Conservation (phyloP, 805 yeast genomes). For the Candida vartiovaarae region DNA sequence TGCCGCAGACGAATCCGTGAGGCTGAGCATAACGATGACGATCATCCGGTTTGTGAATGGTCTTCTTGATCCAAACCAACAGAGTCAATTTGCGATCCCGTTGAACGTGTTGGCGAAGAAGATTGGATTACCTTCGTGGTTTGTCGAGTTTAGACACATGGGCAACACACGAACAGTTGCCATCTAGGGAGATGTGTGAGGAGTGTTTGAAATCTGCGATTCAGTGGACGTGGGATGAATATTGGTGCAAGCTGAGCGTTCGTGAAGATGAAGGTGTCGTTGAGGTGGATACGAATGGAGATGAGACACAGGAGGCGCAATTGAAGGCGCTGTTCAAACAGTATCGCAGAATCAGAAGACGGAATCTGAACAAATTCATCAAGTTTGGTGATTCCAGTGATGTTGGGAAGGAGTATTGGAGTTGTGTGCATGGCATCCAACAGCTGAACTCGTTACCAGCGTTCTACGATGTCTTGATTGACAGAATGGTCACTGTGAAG, state of each 20-base stretch:
- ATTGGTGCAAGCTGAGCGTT: constrained; percentile 47
- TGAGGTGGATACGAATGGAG: constrained; percentile 27
- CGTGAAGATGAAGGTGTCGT: constrained; percentile 20
- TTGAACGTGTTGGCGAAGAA: constrained; percentile 65
- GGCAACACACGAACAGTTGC: constrained; percentile 87
- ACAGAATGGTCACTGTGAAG: constrained; percentile 28
- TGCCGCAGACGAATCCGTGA: neutral
- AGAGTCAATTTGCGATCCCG: constrained; percentile 70
- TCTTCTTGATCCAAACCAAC: constrained; percentile 78
- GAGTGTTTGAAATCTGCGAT: constrained; percentile 54
- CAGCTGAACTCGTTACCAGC: constrained; percentile 3
- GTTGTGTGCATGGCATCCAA: constrained; percentile 24
- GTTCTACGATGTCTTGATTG: constrained; percentile 25
- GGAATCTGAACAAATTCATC: constrained; percentile 31
- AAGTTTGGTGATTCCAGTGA: constrained; percentile 39
- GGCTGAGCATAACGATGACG: constrained; percentile 42
- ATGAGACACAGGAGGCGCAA: constrained; percentile 5
- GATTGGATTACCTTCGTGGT: constrained; percentile 63
- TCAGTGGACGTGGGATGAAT: constrained; percentile 65
- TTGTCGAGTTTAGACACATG: constrained; percentile 85
- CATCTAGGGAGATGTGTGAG: constrained; percentile 63
- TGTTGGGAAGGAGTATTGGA: constrained; percentile 37
- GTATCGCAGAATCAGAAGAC: constrained; percentile 44
- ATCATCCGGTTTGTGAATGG: constrained; percentile 88
- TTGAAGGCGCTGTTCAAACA: constrained; percentile 34